Evolutionary conservation across 2,329 filamentous ascomycete genomes (phyloP), one percentile per base, ranked within the genome.

Genomic region (Monilinia fructigena): DNA sequence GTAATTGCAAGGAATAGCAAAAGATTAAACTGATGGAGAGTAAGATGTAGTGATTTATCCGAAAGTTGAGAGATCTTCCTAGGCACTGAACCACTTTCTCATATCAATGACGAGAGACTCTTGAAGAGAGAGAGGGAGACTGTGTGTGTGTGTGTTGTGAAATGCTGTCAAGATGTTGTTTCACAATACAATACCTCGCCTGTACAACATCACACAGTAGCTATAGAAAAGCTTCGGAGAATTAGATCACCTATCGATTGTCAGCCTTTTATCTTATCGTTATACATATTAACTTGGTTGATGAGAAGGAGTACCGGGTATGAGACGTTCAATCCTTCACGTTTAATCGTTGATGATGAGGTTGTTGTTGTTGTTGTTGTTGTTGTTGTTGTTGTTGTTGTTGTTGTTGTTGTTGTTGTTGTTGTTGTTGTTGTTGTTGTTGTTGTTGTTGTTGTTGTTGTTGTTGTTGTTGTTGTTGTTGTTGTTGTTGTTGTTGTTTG

Each of bases 101-200:
- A 50, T 23, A 3, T 50, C 23, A 18, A 50, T 50, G 47, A 50
- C n/a, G 20, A 23, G 47, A 50, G 47, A 23, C 47, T n/a, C 47
- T 23, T 8, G 2, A 18, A 42, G 40, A 50, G 54, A 52, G 40
- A 16, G 55, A n/a, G 28, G 16, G n/a, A 14, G 40, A 14, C 12
- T 42, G 40, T 42, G 31, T 35, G 31, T 35, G 31, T 35, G 38
- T 42, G 40, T 18, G 56, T 28, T 8, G 40, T n/a, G 28, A 50
- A 45, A 52, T 52, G 42, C 53, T 31, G 23, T 65, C 55, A 23
- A 58, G 63, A 65, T 56, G 23, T 35, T 38, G 63, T 65, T 59
- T 59, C 63, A 65, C 63, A 48, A 65, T 52, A 40, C 63, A n/a
- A n/a, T n/a, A n/a, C n/a, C 63, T 65, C 52, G 63, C 23, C 12